phyloP scores from a whole-genome alignment of 257 asterid genomes.

The Mitragyna speciosa region DNA sequence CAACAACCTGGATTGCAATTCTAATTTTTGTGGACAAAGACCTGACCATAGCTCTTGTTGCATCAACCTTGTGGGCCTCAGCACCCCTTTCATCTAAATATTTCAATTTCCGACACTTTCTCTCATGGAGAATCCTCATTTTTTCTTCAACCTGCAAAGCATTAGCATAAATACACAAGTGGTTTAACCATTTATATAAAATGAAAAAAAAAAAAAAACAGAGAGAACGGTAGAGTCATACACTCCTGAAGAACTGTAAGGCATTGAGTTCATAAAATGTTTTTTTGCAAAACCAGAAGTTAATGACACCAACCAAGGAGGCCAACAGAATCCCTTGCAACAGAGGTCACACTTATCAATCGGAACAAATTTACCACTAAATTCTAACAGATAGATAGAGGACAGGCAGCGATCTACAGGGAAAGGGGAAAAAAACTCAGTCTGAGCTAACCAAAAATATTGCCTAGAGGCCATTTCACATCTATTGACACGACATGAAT shows the following conservation, averaged over 20 bases:
- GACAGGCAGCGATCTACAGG: not conserved
- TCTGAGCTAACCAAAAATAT: not conserved
- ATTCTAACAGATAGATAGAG: not conserved
- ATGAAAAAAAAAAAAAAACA: not conserved
- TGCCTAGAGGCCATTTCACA: not conserved
- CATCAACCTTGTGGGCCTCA: slow-evolving; percentile 74
- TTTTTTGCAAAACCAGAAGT: not conserved
- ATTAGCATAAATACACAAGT: not conserved
- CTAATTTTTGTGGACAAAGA: slow-evolving; percentile 81
- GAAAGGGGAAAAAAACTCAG: not conserved
- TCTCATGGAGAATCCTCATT: slow-evolving; percentile 83
- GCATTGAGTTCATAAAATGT: not conserved
- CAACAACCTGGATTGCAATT: slow-evolving; percentile 90
- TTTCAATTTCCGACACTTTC: slow-evolving; percentile 60
- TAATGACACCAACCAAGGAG: not conserved
- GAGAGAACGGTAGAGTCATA: not conserved
- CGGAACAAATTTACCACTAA: not conserved
- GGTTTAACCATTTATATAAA: not conserved
- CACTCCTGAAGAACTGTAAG: not conserved
- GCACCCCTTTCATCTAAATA: slow-evolving; percentile 83
- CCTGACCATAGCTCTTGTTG: slow-evolving; percentile 66
- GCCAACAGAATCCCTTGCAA: not conserved
- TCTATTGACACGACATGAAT: not conserved
- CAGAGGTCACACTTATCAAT: not conserved
- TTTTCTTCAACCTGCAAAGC: slow-evolving; percentile 81